Percentiles rank a stretch among this genome's conserved stretches.
phyloP scores from a whole-genome alignment of 2,329 filamentous ascomycete species.

The Blumeria hordei region DNA sequence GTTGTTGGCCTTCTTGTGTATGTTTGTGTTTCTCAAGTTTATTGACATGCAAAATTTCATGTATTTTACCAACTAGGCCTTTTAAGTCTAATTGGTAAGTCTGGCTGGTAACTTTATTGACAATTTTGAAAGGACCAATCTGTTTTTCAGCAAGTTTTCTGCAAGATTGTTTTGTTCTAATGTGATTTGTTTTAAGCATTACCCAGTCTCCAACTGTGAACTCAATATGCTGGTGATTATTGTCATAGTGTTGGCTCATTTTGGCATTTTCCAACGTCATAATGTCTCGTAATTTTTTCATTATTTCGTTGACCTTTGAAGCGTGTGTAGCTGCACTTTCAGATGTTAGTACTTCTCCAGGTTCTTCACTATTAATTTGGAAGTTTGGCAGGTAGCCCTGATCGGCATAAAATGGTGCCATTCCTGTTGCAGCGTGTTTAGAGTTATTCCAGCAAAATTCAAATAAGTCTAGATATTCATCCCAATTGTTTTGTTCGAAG shows the following conservation, averaged over 20 bases:
- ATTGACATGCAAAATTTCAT: neutral
- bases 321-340: neutral
- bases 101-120: neutral
- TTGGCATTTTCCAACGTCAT: neutral
- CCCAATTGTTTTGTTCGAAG: conserved; percentile 3
- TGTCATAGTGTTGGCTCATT: neutral
- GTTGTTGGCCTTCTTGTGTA: neutral
- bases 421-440: conserved; percentile 1
- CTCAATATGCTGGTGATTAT: neutral
- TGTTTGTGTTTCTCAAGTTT: neutral
- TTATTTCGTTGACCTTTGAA: neutral
- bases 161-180: neutral
- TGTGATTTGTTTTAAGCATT: neutral
- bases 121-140: neutral
- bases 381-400: neutral
- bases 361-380: neutral
- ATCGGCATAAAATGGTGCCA: neutral
- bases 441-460: neutral
- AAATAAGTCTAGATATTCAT: neutral
- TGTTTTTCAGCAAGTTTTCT: neutral
- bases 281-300: neutral
- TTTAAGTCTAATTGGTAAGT: neutral
- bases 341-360: neutral
- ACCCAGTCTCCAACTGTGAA: neutral
- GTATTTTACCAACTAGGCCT: neutral